Conservation (phyloP, 2,329 filamentous ascomycete genomes). For the Alternaria burnsii region DNA sequence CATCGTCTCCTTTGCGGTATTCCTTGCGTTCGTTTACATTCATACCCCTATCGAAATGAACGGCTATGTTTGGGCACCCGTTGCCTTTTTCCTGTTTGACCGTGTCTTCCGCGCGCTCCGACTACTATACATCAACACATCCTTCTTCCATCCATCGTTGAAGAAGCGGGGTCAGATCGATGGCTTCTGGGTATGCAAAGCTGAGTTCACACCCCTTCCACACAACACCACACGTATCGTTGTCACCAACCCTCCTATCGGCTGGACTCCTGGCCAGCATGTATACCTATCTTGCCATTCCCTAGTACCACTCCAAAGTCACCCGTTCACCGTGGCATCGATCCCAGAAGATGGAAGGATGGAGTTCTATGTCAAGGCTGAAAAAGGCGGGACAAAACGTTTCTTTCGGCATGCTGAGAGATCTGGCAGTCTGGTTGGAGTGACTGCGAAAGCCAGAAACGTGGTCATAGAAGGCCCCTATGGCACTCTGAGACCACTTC, state of each 20-base stretch:
- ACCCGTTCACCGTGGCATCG: slow-evolving; percentile 71
- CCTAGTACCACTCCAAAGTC: slow-evolving; percentile 66
- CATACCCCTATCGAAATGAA: slow-evolving; percentile 68
- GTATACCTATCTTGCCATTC: slow-evolving; percentile 67
- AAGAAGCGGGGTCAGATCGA: slow-evolving; percentile 34
- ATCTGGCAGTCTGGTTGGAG: slow-evolving; percentile 23
- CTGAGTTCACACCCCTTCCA: slow-evolving; percentile 57
- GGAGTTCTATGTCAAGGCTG: slow-evolving; percentile 65
- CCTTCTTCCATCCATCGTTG: slow-evolving; percentile 51
- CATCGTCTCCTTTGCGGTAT: slow-evolving; percentile 66
- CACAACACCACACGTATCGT: slow-evolving; percentile 66
- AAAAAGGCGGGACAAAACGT: slow-evolving; percentile 61
- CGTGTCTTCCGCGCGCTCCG: slow-evolving; percentile 59
- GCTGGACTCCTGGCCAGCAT: slow-evolving; percentile 70
- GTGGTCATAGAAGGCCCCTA: slow-evolving; percentile 66
- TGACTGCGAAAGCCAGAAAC: slow-evolving; percentile 33
- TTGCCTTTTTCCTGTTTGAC: slow-evolving; percentile 70
- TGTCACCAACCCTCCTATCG: slow-evolving; percentile 63
- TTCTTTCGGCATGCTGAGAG: slow-evolving; percentile 63
- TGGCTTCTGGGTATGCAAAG: slow-evolving; percentile 50
- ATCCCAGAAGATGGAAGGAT: slow-evolving; percentile 64
- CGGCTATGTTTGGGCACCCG: slow-evolving; percentile 72
- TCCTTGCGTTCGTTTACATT: slow-evolving; percentile 69
- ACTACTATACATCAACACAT: slow-evolving; percentile 51
- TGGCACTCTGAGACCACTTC: slow-evolving; percentile 60